Evolutionary conservation across 345 rosid genomes (phyloP), one percentile per base, ranked within the genome.

Genomic region (Syzygium aqueum): DNA sequence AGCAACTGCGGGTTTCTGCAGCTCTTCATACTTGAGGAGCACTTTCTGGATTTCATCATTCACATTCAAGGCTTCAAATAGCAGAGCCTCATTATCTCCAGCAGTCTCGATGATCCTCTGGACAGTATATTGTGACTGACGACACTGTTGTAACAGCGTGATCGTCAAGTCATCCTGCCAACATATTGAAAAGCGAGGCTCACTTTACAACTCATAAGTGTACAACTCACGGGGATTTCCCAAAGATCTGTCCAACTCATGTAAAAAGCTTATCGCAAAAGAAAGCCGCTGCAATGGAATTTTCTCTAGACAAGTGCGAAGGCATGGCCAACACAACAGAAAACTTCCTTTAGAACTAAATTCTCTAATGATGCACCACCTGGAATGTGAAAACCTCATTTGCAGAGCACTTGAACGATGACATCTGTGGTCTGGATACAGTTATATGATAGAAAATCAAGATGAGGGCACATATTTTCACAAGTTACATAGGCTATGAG

Each of bases 21-120:
- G 78, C 77, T 95, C 97, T 87, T 95, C 96, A 67, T 92, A 95
- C 94, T 91, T 96, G 7, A 94, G 88, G 28, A 96, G 93, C 82
- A 87, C 97, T 88, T 94, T 97, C 91, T 94, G 96, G 85, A 97
- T 91, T 89, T 97, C 98, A 43, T 97, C 99, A 51, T 96, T 97
- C 87, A 95, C 94, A 90, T 96, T 97, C 94, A 97, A 90, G 85
- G 98, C 98, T 93, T 97, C 97, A 77, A 97, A 97, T 33, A 97
- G 94, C 88, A 94, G 85, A 43, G 98, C 96, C 91, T 97, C 99
- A 19, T 95, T 90, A 54, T 96, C 96, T 87, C 98, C 98, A 86
- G 89, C 92, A 21, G 97, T 92, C 90, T 97, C 98, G 12, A 97
- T 92, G 85, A 97, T 95, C 90, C 98, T 92, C 89, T 91, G 97